Conservation (phyloP, 129 eudicot species). For the Deinandra increscens region DNA sequence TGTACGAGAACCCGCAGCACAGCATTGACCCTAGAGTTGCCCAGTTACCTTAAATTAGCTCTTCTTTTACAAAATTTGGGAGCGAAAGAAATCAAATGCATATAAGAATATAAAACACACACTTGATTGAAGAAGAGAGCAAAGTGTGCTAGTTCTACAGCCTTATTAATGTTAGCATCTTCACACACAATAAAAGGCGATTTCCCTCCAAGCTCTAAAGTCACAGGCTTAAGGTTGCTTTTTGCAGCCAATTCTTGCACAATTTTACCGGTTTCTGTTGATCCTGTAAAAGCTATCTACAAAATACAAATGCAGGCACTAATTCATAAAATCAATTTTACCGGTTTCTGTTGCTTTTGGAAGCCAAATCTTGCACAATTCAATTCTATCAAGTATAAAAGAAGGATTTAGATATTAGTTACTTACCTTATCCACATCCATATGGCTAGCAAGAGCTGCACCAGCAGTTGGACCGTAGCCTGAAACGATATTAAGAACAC, state of each 20-base stretch:
- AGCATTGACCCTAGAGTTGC: slow-evolving; percentile 70
- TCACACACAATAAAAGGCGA: slow-evolving; percentile 83
- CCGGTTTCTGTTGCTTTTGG: no score
- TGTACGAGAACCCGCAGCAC: slow-evolving; percentile 89
- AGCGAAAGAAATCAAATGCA: neutral
- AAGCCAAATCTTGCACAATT: no score
- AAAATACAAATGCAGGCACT: slow-evolving; percentile 34
- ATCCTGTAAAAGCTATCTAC: slow-evolving; percentile 64
- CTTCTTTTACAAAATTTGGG: neutral
- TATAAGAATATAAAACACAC: neutral
- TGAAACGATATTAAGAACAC: slow-evolving; percentile 60
- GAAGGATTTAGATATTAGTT: neutral
- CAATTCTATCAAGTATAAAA: neutral
- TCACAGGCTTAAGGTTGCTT: slow-evolving; percentile 59
- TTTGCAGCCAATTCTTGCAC: slow-evolving; percentile 55
- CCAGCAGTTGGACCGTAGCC: slow-evolving; percentile 66
- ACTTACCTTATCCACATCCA: slow-evolving; percentile 62
- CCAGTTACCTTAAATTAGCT: neutral
- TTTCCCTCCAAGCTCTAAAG: slow-evolving; percentile 84
- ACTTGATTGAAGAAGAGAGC: slow-evolving; percentile 91
- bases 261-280: slow-evolving; percentile 55
- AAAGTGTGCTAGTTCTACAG: slow-evolving; percentile 77
- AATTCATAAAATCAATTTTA: neutral
- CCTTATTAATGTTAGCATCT: slow-evolving; percentile 73
- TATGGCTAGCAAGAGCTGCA: slow-evolving; percentile 67